Evolutionary conservation across 495 filamentous ascomycete genomes (phyloP).

Genomic region (Penicillium robsamsonii): DNA sequence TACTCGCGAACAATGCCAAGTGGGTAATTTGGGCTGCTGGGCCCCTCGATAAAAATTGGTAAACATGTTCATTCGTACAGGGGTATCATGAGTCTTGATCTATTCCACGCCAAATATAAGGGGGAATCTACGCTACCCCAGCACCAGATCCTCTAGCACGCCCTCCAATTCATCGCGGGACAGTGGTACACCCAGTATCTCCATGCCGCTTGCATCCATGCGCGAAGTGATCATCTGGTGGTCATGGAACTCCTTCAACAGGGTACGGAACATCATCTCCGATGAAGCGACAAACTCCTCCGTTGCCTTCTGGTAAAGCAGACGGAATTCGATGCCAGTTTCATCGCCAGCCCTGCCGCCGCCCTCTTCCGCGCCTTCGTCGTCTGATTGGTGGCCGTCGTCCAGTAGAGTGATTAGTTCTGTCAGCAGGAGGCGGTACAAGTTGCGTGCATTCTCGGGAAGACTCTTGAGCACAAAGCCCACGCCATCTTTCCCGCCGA

Average conservation of each 20-base stretch:
- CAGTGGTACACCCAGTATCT: conserved; percentile 82
- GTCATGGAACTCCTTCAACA: conserved; percentile 97
- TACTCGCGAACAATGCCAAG: conserved; percentile 3
- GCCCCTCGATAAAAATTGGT: conserved; percentile 3
- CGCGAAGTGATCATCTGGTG: conserved; percentile 92
- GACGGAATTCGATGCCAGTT: conserved; percentile 77
- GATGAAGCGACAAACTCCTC: conserved; percentile 96
- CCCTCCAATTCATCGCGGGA: conserved; percentile 84
- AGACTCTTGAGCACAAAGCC: conserved; percentile 85
- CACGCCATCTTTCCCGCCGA: conserved; percentile 89
- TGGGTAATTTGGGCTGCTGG: not conserved
- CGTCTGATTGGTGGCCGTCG: conserved; percentile 46
- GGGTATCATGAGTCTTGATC: conserved; percentile 37
- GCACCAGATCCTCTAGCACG: conserved; percentile 79
- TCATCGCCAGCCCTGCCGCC: conserved; percentile 33
- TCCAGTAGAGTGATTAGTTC: conserved; percentile 74
- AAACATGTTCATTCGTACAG: conserved; percentile 27
- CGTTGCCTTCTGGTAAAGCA: conserved; percentile 89
- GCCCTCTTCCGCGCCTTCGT: conserved; percentile 36
- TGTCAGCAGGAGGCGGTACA: conserved; percentile 79
- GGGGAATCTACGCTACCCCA: conserved; percentile 24
- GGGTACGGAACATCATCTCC: conserved; percentile 89
- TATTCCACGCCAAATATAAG: conserved; percentile 11
- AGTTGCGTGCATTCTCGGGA: conserved; percentile 83
- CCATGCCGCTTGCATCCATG: conserved; percentile 80